phyloP scores from a whole-genome alignment of 306 rosid species.

The Herpetospermum pedunculosum region DNA sequence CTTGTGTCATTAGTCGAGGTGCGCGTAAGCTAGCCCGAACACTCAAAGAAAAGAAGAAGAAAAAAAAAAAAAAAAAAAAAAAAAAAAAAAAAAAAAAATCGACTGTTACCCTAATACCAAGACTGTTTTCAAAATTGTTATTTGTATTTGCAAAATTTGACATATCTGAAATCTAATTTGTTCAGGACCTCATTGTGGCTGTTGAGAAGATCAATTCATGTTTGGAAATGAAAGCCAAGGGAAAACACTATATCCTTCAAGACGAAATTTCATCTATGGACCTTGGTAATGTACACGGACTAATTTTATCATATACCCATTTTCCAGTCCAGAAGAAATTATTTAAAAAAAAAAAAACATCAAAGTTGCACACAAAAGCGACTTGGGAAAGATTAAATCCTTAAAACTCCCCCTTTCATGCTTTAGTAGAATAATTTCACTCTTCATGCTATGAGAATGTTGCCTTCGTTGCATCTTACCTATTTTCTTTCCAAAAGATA shows the following conservation, averaged over 20 bases:
- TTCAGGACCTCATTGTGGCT: constrained; percentile 63
- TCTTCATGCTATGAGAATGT: neutral
- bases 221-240: constrained; percentile 35
- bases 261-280: constrained; percentile 69
- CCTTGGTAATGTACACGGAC: constrained; percentile 36
- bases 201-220: constrained; percentile 75
- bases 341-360: neutral
- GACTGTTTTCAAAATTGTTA: no score
- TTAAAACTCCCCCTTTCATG: neutral
- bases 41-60: no score
- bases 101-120: no score
- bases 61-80: no score
- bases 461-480: no score
- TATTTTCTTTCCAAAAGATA: neutral
- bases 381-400: neutral
- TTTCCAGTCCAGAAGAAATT: neutral
- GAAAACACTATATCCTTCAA: constrained; percentile 48
- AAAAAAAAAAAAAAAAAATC: no score
- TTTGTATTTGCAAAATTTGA: neutral
- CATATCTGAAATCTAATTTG: neutral
- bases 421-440: neutral
- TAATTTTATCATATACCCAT: neutral
- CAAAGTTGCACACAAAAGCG: neutral
- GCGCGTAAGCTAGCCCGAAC: no score
- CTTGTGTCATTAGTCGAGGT: no score